Conservation (phyloP, 495 filamentous ascomycete genomes). For the Wilcoxina mikolae region DNA sequence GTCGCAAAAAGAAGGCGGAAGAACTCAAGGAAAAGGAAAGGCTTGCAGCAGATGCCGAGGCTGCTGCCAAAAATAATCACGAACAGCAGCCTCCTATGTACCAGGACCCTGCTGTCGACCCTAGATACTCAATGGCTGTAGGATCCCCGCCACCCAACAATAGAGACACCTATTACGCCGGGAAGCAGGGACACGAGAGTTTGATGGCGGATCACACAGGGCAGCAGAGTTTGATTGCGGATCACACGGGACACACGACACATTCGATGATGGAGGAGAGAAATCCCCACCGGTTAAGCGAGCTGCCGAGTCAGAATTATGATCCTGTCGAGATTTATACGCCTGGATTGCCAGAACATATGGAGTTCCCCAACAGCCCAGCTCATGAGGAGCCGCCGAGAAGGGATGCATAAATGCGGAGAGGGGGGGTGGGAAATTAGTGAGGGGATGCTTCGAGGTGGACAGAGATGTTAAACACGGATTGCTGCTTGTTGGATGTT, state of each 20-base stretch:
- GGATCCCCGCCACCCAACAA: neutral
- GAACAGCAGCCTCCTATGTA: constrained; percentile 17
- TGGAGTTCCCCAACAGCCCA: neutral
- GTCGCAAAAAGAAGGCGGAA: constrained; percentile 20
- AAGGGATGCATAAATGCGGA: too few relatives aligned
- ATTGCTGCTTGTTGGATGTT: too few relatives aligned
- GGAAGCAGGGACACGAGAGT: constrained; percentile 3
- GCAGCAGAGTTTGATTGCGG: neutral
- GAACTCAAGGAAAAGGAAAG: constrained; percentile 18
- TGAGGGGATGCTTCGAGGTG: too few relatives aligned
- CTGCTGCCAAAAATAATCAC: constrained; percentile 2
- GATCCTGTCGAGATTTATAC: constrained; percentile 28
- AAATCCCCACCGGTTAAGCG: constrained; percentile 18
- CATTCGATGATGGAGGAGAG: neutral
- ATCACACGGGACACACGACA: constrained; percentile 1
- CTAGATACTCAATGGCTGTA: constrained; percentile 9
- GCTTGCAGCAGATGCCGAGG: constrained; percentile 13
- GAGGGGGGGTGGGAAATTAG: too few relatives aligned
- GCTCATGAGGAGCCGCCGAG: too few relatives aligned
- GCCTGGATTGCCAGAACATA: constrained; percentile 18
- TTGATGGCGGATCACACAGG: constrained; percentile 4
- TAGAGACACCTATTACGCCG: neutral
- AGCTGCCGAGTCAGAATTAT: constrained; percentile 14
- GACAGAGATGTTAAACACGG: too few relatives aligned
- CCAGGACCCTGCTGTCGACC: constrained; percentile 10